Evolutionary conservation across 2,329 filamentous ascomycete species (phyloP), one percentile per base, ranked within the genome.

Genomic region (Pyrenochaeta sp.): DNA sequence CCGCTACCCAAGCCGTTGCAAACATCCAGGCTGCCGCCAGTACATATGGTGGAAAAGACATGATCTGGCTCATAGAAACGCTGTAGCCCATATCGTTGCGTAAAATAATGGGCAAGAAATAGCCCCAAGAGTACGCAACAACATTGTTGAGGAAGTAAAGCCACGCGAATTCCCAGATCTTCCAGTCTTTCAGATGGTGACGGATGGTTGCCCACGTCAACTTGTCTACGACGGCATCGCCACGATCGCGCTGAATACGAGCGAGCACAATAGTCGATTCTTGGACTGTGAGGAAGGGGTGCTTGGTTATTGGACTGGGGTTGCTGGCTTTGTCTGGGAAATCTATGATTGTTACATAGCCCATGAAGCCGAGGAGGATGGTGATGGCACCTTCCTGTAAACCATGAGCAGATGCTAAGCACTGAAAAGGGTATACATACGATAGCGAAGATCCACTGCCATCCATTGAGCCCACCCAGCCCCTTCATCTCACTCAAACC

Each of bases 1-100:
- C 56, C 77, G 21, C 81, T 69, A 19, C 79, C 72, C 22, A 79
- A 53, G n/a, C 81, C 68, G 11, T 81, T 63, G 48, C 81, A 77
- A 42, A 81, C 67, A 28, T 79, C 76, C 55, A 81, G 4, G 78
- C 79, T 3, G 76, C 78, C 17, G 80, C 80, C 51, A 82, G 74
- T 26, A 82, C 78, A 74, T 79, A 63, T 79, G 75, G 46, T 77
- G 63, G 57, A 79, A 82, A 5, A 80, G 68, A 23, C 72, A 60
- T 49, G 74, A 75, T 56, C 81, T 81, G 38, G 79, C 65, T 78
- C 79, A 81, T 46, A 49, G 68, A n/a, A 77, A 41, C 32, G 4
- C 41, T 44, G 27, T 49, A 52, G 10, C 34, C 22, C 51, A 57
- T 52, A 8, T 50, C 44, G 22, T 51, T 44, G 7, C 50, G 41